Evolutionary conservation across 2,329 filamentous ascomycete genomes (phyloP).

Genomic region (Cladosporium sp.): DNA sequence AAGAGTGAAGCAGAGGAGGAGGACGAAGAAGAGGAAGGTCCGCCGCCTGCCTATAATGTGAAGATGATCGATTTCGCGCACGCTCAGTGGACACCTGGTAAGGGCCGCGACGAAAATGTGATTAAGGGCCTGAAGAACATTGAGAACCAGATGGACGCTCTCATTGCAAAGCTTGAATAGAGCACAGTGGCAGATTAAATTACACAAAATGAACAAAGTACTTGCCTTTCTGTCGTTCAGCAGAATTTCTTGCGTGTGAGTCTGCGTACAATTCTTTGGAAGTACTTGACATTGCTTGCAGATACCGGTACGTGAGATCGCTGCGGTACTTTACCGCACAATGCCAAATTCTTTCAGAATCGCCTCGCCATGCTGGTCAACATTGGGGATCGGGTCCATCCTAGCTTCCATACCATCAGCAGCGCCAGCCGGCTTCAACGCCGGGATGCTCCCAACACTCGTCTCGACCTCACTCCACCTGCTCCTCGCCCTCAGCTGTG

Average conservation of each 20-base stretch:
- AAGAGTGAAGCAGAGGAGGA: conserved; percentile 56
- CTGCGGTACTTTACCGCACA: neutral
- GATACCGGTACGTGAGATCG: too few relatives aligned
- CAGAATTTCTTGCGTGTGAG: neutral
- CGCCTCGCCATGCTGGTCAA: conserved; percentile 53
- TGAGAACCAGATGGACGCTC: conserved; percentile 37
- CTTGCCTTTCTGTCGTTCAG: too few relatives aligned
- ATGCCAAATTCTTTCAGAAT: conserved; percentile 34
- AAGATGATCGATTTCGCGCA: conserved; percentile 98
- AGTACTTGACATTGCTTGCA: neutral
- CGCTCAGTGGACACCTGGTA: conserved; percentile 76
- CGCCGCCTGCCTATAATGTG: conserved; percentile 71
- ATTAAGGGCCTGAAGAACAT: conserved; percentile 63
- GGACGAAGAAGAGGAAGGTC: conserved; percentile 48
- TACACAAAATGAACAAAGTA: neutral
- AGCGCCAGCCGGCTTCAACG: conserved; percentile 52
- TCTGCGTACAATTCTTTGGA: neutral
- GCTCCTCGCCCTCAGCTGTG: conserved; percentile 50
- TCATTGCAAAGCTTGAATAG: conserved; percentile 33
- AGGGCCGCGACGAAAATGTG: conserved; percentile 88
- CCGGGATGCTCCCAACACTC: conserved; percentile 47
- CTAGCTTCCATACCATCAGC: conserved; percentile 36
- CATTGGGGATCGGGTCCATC: conserved; percentile 49
- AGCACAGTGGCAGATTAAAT: neutral
- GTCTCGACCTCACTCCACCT: conserved; percentile 55